phyloP scores from a whole-genome alignment of 768 basidiomycete species.

The Hypholoma sublateritium region DNA sequence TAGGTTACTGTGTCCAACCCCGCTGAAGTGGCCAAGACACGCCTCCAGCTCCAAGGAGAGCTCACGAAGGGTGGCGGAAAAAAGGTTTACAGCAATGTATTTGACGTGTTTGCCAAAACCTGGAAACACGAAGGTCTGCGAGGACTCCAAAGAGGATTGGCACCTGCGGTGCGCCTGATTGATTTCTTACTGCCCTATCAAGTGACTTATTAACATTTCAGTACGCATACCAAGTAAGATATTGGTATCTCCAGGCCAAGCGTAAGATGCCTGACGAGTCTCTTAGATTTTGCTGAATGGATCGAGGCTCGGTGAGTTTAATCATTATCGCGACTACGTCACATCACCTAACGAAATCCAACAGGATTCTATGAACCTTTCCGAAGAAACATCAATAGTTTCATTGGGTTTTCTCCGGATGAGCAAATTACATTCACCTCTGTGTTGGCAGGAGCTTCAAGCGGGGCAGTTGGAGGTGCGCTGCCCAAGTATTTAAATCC shows the following conservation, averaged over 20 bases:
- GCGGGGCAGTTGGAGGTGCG: constrained; percentile 88
- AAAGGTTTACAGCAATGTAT: constrained; percentile 85
- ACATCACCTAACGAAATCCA: neutral
- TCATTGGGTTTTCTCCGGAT: constrained; percentile 60
- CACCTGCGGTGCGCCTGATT: constrained; percentile 72
- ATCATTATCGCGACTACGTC: no score
- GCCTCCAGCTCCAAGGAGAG: constrained; percentile 95
- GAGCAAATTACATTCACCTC: constrained; percentile 78
- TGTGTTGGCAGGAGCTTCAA: constrained; percentile 82
- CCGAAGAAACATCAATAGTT: constrained; percentile 64
- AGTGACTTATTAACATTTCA: constrained; percentile 25
- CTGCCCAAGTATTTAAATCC: neutral
- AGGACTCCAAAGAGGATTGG: constrained; percentile 91
- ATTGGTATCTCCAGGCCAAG: neutral
- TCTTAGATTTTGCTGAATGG: constrained; percentile 86
- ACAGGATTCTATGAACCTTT: constrained; percentile 96
- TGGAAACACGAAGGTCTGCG: constrained; percentile 87
- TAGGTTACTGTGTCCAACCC: constrained; percentile 83
- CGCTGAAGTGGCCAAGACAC: constrained; percentile 89
- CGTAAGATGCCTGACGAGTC: constrained; percentile 2
- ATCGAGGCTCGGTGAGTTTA: constrained; percentile 70
- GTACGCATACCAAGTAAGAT: constrained; percentile 88
- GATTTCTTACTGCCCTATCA: neutral
- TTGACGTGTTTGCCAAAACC: constrained; percentile 87
- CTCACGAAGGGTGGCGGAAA: constrained; percentile 69